Percentiles rank a stretch among this genome's conserved stretches.
Evolutionary conservation across 2,329 filamentous ascomycete genomes (phyloP).

Genomic region (Apiospora sp.): DNA sequence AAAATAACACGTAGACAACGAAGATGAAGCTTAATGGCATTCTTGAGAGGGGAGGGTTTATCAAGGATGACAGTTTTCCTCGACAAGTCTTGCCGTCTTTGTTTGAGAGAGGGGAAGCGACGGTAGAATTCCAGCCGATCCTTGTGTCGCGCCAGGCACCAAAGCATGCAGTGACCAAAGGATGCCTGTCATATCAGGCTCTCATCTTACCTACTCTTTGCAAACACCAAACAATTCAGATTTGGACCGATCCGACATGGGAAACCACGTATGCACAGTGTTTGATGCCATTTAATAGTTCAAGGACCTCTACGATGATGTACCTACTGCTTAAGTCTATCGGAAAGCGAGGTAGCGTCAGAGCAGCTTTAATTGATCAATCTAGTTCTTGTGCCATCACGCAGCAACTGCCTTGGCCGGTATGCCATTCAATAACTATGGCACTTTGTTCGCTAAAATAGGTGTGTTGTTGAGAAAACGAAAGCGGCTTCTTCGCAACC

Average conservation of each 20-base stretch:
- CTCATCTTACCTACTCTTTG: neutral
- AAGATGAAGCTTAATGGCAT: neutral
- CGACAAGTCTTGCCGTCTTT: neutral
- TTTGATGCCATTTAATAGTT: neutral
- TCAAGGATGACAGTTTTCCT: neutral
- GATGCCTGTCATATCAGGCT: slow-evolving; percentile 9
- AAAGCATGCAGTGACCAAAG: neutral
- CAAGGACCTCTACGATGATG: neutral
- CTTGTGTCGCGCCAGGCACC: slow-evolving; percentile 16
- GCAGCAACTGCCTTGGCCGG: neutral
- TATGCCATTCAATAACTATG: neutral
- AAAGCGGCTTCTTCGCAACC: neutral
- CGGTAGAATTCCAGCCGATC: neutral
- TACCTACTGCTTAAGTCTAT: neutral
- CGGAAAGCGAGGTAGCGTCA: neutral
- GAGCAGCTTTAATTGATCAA: neutral
- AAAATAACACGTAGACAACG: neutral
- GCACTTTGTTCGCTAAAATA: neutral
- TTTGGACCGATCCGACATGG: neutral
- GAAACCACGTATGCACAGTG: neutral
- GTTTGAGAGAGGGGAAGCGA: neutral
- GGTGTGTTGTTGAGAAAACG: neutral
- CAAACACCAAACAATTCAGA: neutral
- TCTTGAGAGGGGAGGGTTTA: neutral
- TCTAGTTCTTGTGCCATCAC: neutral